These are phyloP conservation scores for Colletotrichum lentis DNA, from an alignment of 2,329 filamentous ascomycete species.

Conservation along the genomic window DNA sequence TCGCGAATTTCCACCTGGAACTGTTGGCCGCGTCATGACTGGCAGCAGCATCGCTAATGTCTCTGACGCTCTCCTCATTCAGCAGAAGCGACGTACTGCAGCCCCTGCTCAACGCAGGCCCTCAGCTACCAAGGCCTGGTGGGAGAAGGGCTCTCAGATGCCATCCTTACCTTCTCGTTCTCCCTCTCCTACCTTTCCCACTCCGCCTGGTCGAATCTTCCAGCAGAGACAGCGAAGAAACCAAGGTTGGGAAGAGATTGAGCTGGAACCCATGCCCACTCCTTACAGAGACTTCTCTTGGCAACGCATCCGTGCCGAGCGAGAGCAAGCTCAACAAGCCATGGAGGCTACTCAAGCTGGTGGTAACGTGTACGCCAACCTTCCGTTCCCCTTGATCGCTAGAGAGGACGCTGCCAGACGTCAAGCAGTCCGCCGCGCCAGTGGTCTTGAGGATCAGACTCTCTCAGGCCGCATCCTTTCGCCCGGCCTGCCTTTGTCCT, in stretches of 20 bases:
- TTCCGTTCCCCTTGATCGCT: constrained; percentile 29
- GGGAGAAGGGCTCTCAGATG: background rate
- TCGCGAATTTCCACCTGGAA: constrained; percentile 3
- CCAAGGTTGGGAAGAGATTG: constrained; percentile 23
- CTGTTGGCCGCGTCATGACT: constrained; percentile 32
- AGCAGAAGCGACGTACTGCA: background rate
- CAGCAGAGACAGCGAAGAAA: constrained; percentile 10
- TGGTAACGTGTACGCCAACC: constrained; percentile 1
- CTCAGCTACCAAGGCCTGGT: constrained; percentile 21
- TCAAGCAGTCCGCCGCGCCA: constrained; percentile 35
- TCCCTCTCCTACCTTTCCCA: constrained; percentile 12
- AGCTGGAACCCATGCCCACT: constrained; percentile 11
- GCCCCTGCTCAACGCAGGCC: background rate
- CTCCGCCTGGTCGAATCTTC: background rate
- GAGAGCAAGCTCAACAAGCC: background rate
- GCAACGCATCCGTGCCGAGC: constrained; percentile 4
- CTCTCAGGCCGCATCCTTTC: constrained; percentile 28
- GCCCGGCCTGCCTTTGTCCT: constrained; percentile 6
- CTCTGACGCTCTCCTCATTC: constrained; percentile 28
- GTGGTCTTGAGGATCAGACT: constrained; percentile 39
- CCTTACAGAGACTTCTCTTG: background rate
- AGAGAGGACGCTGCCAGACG: constrained; percentile 30
- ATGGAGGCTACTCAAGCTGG: constrained; percentile 2
- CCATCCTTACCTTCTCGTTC: background rate
- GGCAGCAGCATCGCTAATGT: constrained; percentile 39